Base-by-base conservation (phyloP, 1,284 basidiomycete species). In the Malassezia globosa region DNA sequence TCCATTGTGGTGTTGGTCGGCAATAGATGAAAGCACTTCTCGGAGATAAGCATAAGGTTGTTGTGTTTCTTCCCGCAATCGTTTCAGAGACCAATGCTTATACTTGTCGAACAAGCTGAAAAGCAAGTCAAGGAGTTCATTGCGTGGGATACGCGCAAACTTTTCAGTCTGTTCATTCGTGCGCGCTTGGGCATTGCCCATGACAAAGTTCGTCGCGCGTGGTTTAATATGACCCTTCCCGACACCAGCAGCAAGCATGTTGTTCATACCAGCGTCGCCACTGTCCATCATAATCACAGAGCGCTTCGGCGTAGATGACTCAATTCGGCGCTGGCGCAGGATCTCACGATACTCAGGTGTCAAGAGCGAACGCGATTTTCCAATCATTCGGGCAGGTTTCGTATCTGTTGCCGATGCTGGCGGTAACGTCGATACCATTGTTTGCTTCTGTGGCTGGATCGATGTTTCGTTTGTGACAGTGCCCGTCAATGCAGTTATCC, bases 11-110 rank as follows among this genome's bases (percentile, higher is more conserved):
- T 89, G 82, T 39, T 88, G 76, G 53, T 78, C 80, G 1, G 85
- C 89, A 39, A 95, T 82, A 56, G 87, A 83, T 36, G 75, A 76
- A 41, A 96, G 74, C 0, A 87, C 82, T 61, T 95, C 87, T 61
- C 88, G 85, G 49, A 96, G 78, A 72, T 88, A 95, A 13, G 77
- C 81, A 71, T 92, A 86, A 1, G 90, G 90, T 73, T 96, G 90
- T 68, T 89, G 82, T 0, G 85, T 85, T 46, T 80, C 81, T 55
- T 84, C 81, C 38, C 86, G 79, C 43, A 95, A 74, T 14, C 80
- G 77, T 56, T 83, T 83, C 69, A 94, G 81, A 52, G 81, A 77
- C 88, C 88, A 95, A 56, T 82, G 82, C 29, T 83, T 80, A 51
- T 80, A 79, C 46, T 85, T 80, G 50, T 80, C 79, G 75, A 92